These are phyloP conservation scores for Amanita jacksonii DNA, from an alignment of 768 basidiomycete species.

Conservation along the genomic window DNA sequence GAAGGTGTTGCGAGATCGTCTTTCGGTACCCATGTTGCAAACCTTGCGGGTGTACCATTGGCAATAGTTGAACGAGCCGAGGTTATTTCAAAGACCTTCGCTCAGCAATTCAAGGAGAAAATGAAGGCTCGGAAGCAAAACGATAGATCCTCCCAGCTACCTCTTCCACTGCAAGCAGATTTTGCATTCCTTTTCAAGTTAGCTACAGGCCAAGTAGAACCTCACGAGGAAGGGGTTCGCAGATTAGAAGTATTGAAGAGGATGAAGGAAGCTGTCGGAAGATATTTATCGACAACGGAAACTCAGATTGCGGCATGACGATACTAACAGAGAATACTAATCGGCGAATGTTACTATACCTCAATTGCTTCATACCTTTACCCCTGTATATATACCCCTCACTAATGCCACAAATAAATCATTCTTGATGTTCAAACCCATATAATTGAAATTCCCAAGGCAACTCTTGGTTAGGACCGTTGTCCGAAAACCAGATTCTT, in stretches of 20 bases:
- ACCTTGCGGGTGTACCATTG: conserved; percentile 83
- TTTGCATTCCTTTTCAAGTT: conserved; percentile 71
- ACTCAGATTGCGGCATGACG: conserved; percentile 9
- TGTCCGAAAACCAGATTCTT: conserved; percentile 66
- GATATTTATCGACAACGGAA: conserved; percentile 12
- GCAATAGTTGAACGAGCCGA: conserved; percentile 86
- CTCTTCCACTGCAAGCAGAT: conserved; percentile 82
- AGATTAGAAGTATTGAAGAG: conserved; percentile 42
- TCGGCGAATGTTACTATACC: not conserved
- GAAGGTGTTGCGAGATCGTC: conserved; percentile 81
- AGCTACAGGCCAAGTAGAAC: conserved; percentile 39
- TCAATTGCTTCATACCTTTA: not conserved
- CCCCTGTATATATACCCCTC: not conserved
- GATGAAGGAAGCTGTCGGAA: conserved; percentile 32
- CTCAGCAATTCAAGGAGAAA: conserved; percentile 77
- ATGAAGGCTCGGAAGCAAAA: conserved; percentile 54
- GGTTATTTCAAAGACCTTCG: conserved; percentile 77
- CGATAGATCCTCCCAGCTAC: conserved; percentile 47
- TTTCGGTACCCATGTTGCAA: conserved; percentile 92
- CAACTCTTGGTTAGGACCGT: conserved; percentile 31
- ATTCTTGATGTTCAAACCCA: conserved; percentile 4
- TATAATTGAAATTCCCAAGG: conserved; percentile 80
- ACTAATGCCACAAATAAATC: not conserved
- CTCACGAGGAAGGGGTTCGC: conserved; percentile 47
- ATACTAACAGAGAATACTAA: not conserved